These are phyloP conservation scores for Domatiomyces globalis DNA, from an alignment of 2,329 filamentous ascomycete genomes.

Conservation along the genomic window DNA sequence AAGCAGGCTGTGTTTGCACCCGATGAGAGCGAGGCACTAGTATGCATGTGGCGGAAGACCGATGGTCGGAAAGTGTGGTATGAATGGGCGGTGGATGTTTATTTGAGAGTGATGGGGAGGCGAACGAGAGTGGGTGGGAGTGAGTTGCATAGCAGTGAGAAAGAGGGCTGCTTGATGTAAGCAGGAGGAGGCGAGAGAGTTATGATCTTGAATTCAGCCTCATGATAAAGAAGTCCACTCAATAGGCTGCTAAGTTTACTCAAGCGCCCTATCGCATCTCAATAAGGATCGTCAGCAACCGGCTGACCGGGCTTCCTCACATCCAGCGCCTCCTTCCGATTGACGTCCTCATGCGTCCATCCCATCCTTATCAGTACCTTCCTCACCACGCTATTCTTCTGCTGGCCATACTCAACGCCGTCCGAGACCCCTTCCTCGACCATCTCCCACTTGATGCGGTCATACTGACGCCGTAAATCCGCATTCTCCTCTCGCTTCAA, in stretches of 20 bases:
- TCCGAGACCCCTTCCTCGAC: slow-evolving; percentile 12
- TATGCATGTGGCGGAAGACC: slow-evolving; percentile 92
- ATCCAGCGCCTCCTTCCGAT: slow-evolving; percentile 23
- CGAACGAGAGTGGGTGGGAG: slow-evolving; percentile 27
- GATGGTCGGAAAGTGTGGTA: slow-evolving; percentile 97
- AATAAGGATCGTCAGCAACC: not conserved
- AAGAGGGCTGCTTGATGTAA: slow-evolving; percentile 37
- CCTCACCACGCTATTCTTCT: slow-evolving; percentile 10
- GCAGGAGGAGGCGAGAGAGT: not conserved
- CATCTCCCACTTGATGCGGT: slow-evolving; percentile 12
- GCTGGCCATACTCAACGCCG: slow-evolving; percentile 10
- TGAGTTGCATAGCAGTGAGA: slow-evolving; percentile 35
- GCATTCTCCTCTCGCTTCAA: slow-evolving; percentile 3
- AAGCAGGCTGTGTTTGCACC: slow-evolving; percentile 48
- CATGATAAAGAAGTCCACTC: too few relatives aligned
- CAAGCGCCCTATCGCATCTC: too few relatives aligned
- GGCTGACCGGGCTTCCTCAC: slow-evolving; percentile 22
- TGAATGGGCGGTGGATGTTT: slow-evolving; percentile 90
- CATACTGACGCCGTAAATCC: slow-evolving; percentile 13
- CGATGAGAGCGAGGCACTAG: slow-evolving; percentile 67
- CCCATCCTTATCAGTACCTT: slow-evolving; percentile 9
- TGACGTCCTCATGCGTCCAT: slow-evolving; percentile 9
- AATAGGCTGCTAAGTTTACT: too few relatives aligned
- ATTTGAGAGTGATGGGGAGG: slow-evolving; percentile 26
- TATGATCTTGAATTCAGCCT: not conserved